These are phyloP conservation scores for Oenanthe javanica DNA, from an alignment of 140 eudicot species.

Conservation along the genomic window DNA sequence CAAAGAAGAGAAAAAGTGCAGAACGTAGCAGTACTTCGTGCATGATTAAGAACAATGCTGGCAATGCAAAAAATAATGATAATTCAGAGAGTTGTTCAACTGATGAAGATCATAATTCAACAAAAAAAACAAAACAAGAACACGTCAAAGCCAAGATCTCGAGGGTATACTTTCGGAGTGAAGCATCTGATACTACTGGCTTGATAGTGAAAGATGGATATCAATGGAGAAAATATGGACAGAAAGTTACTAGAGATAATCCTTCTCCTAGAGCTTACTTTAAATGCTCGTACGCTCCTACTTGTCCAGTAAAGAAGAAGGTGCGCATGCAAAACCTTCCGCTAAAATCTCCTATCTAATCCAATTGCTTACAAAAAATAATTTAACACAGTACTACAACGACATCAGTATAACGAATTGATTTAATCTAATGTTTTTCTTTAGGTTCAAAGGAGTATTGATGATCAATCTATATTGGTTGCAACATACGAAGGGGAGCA, in stretches of 20 bases:
- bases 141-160: slow-evolving; percentile 61
- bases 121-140: slow-evolving; percentile 55
- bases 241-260: slow-evolving; percentile 89
- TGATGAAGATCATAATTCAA: slow-evolving; percentile 58
- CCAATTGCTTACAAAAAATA: not conserved
- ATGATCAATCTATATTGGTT: slow-evolving; percentile 80
- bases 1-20: slow-evolving; percentile 48
- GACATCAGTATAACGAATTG: not conserved
- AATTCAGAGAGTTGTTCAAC: slow-evolving; percentile 69
- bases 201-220: slow-evolving; percentile 85
- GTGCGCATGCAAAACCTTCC: slow-evolving; percentile 23
- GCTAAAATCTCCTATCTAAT: not conserved
- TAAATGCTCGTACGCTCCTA: slow-evolving; percentile 88
- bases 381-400: not conserved
- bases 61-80: not conserved
- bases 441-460: slow-evolving; percentile 92
- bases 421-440: not conserved
- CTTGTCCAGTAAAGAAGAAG: slow-evolving; percentile 89
- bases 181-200: slow-evolving; percentile 71
- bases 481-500: slow-evolving; percentile 98
- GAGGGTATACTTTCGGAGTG: slow-evolving; percentile 46
- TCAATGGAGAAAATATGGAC: slow-evolving; percentile 97
- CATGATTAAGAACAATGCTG: slow-evolving; percentile 12
- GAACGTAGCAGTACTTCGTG: slow-evolving; percentile 24
- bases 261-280: slow-evolving; percentile 97